These are phyloP conservation scores for Chloranthus sessilifolius DNA, from an alignment of 164 flowering plant species.

Conservation along the genomic window DNA sequence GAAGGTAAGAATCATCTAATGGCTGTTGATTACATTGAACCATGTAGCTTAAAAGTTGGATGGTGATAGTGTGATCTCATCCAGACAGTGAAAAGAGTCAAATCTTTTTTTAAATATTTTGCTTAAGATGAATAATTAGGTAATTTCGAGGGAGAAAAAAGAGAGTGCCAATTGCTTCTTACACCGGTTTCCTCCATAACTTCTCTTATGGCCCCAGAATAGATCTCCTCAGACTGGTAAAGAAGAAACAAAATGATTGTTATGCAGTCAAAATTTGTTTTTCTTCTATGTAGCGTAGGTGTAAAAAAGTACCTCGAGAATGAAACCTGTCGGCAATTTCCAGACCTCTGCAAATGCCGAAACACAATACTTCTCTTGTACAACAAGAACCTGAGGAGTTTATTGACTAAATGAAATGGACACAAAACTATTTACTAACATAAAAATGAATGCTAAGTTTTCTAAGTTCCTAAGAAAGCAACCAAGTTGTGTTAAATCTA, in stretches of 20 bases:
- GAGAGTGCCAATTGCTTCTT: conserved; percentile 36
- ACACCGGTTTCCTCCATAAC: conserved; percentile 96
- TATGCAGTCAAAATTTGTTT: too few species aligned
- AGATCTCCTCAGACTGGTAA: conserved; percentile 82
- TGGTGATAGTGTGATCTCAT: too few species aligned
- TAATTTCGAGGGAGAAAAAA: too few species aligned
- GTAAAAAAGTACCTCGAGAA: conserved; percentile 48
- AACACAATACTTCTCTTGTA: conserved; percentile 71
- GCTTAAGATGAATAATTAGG: too few species aligned
- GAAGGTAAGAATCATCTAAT: too few species aligned
- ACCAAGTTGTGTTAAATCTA: too few species aligned
- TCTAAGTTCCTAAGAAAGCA: too few species aligned
- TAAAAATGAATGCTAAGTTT: not conserved
- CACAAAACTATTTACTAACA: not conserved
- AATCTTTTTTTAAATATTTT: too few species aligned
- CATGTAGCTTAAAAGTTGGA: too few species aligned
- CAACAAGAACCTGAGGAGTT: conserved; percentile 68
- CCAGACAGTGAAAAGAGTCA: too few species aligned
- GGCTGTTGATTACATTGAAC: too few species aligned
- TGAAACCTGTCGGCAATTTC: conserved; percentile 92
- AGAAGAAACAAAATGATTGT: conserved; percentile 3
- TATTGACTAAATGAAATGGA: not conserved
- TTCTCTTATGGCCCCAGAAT: conserved; percentile 78
- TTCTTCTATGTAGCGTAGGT: not conserved
- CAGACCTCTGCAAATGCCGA: conserved; percentile 49